Base-by-base conservation (phyloP, 805 yeast genomes). In the Zygosaccharomyces bisporus region DNA sequence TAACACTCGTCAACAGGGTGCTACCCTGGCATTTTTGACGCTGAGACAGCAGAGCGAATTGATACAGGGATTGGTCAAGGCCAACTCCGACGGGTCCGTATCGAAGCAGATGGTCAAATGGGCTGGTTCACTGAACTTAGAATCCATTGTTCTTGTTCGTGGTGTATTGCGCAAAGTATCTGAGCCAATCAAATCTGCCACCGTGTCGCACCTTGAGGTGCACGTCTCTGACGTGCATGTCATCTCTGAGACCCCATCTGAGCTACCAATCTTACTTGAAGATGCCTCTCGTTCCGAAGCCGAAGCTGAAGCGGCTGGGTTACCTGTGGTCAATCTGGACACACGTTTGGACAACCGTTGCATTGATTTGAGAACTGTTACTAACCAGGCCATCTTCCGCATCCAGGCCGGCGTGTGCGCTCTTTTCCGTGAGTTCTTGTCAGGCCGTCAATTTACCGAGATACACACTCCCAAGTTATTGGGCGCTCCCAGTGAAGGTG, bases 401-500 rank as follows among this genome's bases (percentile, higher is more conserved):
- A 83, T 93, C 60, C 95, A 87, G 71, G 78, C 91, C 39, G 99
- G 91, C 58, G 95, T 93, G 46, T 79, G 91, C 64, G 73, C 74
- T 31, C 72, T 95, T 61, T 93, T 93, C 78, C 81, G 95, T 66
- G 98, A 93, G 72, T 93, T 84, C 65, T 74, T 93, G 60, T 63
- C 69, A 49, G 68, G 67, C 39, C 77, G 72, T 56, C 77, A 78
- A 20, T 93, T 93, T 71, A 79, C 83, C 29, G 99, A 95, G 73
- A 82, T 89, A 56, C 99, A 93, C 71, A 84, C 97, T 9, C 99
- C 99, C 51, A 93, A 93, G 72, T 74, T 93, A 57, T 78, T 91
- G 61, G 96, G 95, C 56, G 88, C 98, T 32, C 86, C 99, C 32
- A 85, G 95, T 50, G 99, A 93, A 75, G 96, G 98, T 69, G 99